A percentile compares a stretch with the other conserved stretches of the same genome.
phyloP scores from a whole-genome alignment of 345 rosid genomes.

The Eucalyptus brandiana region DNA sequence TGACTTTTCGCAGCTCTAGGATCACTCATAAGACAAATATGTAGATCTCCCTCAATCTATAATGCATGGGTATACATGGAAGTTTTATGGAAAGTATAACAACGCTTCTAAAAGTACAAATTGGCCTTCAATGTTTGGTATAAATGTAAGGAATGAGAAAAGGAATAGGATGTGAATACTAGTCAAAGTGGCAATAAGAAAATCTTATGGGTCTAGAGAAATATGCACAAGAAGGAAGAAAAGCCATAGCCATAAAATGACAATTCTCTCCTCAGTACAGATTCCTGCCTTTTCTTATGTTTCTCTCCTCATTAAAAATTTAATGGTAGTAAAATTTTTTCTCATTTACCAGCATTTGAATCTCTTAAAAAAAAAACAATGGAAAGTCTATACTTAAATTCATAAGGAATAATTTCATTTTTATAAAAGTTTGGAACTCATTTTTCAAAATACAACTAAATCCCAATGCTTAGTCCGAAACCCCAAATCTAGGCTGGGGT shows the following conservation, averaged over 20 bases:
- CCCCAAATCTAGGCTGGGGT: too few relatives aligned
- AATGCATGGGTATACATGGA: background rate
- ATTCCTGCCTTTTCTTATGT: background rate
- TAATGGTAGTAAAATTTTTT: background rate
- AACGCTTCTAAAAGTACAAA: background rate
- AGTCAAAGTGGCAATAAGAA: background rate
- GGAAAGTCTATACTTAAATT: background rate
- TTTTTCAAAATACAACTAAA: background rate
- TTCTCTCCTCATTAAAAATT: too few relatives aligned
- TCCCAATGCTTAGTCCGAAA: rapidly evolving
- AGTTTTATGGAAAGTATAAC: background rate
- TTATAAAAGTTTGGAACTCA: background rate
- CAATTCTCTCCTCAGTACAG: background rate
- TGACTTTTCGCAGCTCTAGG: constrained; percentile 96
- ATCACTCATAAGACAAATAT: constrained; percentile 93
- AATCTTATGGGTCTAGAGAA: background rate
- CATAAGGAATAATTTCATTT: rapidly evolving
- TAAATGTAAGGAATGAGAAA: background rate
- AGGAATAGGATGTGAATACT: background rate
- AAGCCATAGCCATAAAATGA: background rate
- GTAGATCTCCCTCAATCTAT: constrained; percentile 91
- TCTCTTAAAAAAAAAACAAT: background rate
- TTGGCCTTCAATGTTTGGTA: background rate
- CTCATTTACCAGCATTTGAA: background rate
- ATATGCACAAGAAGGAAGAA: background rate